A percentile compares a stretch with the other conserved stretches of the same genome.
phyloP scores from a whole-genome alignment of 768 basidiomycete species.

The Suillus variegatus region DNA sequence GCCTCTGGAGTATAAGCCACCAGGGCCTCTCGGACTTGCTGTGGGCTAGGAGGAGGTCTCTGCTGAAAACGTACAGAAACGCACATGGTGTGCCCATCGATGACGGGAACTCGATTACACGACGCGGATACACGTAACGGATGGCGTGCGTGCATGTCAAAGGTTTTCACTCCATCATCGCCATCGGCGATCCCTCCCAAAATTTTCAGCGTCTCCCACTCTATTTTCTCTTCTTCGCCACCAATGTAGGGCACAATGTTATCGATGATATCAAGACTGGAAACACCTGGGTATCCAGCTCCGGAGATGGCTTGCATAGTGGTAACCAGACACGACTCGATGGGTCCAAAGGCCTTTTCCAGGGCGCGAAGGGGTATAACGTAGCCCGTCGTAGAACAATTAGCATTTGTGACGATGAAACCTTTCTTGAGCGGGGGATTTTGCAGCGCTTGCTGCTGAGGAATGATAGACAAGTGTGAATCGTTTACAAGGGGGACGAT shows the following conservation, averaged over 20 bases:
- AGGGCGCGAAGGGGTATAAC: conserved; percentile 91
- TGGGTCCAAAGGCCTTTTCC: conserved; percentile 90
- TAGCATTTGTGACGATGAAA: conserved; percentile 98
- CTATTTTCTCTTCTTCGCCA: conserved; percentile 97
- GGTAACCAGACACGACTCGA: conserved; percentile 88
- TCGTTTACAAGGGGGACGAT: conserved; percentile 96
- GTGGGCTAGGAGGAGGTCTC: conserved; percentile 80
- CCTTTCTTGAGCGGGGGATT: conserved; percentile 73
- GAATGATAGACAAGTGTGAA: conserved; percentile 78
- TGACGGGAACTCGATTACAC: conserved; percentile 93
- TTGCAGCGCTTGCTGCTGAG: conserved; percentile 75
- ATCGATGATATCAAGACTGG: conserved; percentile 89
- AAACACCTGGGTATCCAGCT: conserved; percentile 94
- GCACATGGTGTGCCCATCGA: conserved; percentile 93
- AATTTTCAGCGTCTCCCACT: conserved; percentile 99
- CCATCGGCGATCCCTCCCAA: conserved; percentile 74
- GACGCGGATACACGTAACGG: conserved; percentile 90
- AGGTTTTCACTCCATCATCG: conserved; percentile 57
- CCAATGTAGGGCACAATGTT: conserved; percentile 94
- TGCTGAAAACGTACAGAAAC: conserved; percentile 83
- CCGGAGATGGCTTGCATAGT: conserved; percentile 99
- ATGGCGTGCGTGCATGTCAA: conserved; percentile 81
- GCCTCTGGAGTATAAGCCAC: conserved; percentile 73
- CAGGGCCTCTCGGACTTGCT: conserved; percentile 86
- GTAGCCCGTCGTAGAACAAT: conserved; percentile 94